Evolutionary conservation across 1,284 basidiomycete species (phyloP).

Genomic region (Marasmius tenuissimus): DNA sequence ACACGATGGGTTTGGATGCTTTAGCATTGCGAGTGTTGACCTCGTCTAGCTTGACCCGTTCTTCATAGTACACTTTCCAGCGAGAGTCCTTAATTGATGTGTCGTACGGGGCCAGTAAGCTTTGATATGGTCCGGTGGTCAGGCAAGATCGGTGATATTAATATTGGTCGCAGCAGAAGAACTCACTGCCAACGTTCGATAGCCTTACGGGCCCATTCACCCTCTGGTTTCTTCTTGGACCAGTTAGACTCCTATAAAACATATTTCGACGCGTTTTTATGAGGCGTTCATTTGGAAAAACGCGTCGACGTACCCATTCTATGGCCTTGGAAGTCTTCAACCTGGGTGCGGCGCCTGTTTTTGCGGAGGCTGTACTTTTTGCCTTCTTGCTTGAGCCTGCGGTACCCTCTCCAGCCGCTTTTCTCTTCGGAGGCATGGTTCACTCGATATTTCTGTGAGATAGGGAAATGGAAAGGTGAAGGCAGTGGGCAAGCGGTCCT

Average conservation of each 20-base stretch:
- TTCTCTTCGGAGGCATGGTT: constrained; percentile 1
- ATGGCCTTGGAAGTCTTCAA: constrained; percentile 2
- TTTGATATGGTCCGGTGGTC: not conserved
- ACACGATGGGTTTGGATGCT: constrained; percentile 13
- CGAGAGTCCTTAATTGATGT: constrained; percentile 7
- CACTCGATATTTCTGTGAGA: not conserved
- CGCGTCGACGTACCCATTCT: not conserved
- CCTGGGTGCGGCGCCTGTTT: not conserved
- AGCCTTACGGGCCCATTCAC: constrained; percentile 13
- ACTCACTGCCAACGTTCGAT: constrained; percentile 15
- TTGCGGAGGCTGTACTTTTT: not conserved
- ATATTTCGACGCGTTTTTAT: not conserved
- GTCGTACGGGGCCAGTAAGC: constrained; percentile 14
- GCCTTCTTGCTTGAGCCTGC: not conserved
- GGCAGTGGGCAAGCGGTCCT: not conserved
- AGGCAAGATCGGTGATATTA: not conserved
- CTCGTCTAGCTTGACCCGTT: constrained; percentile 13
- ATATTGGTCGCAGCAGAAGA: not conserved
- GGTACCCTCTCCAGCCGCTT: not conserved
- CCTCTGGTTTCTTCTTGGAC: constrained; percentile 12
- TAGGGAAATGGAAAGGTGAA: not conserved
- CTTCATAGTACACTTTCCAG: constrained; percentile 16
- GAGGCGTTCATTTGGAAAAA: not conserved
- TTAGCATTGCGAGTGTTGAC: constrained; percentile 11
- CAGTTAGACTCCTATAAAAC: constrained; percentile 1